Evolutionary conservation across 305 asterid genomes (phyloP), one percentile per base, ranked within the genome.

Genomic region (Fraxinus baroniana): DNA sequence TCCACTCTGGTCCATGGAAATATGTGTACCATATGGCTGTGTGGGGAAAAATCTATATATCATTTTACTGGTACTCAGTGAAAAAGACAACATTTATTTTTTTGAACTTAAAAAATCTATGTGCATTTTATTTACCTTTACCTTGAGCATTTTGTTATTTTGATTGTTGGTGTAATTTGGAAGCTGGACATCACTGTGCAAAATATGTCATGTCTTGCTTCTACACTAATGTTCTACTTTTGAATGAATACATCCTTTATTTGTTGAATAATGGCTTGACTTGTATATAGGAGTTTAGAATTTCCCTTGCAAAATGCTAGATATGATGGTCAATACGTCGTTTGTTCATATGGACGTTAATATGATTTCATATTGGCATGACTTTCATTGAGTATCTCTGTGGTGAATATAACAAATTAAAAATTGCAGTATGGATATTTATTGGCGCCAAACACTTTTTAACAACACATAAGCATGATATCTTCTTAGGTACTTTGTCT

Each of bases 91-190:
- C 39, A 13, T 13, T 13, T 68, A 9, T 68, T 68, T 68, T 68
- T 13, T 28, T 7, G 2, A 66, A 68, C 74, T 10, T 28, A 28
- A 68, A 35, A 28, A 30, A 28, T 30, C 10, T 28, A 12, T 10
- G 18, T 28, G 75, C 36, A 10, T 66, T 68, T 68, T 68, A 15
- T 68, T 68, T 68, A 68, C 75, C 39, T 30, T 30, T 30, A 68
- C 37, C 39, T 68, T 20, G n/a, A 13, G 39, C 22, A 68, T 68
- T 30, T 68, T 28, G 37, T 66, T 26, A 66, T 28, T 66, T 66
- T 68, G 75, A 68, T 68, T 30, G 75, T 30, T 68, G 39, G 75
- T 30, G 75, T 30, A 68, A 30, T 68, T 68, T 68, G 75, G 37
- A 28, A 30, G 75, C 75, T 68, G 37, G 75, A 28, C 37, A 4